Percentiles rank a stretch among this genome's conserved stretches.
phyloP scores from a whole-genome alignment of 2,329 filamentous ascomycete species.

The Amphichorda felina region DNA sequence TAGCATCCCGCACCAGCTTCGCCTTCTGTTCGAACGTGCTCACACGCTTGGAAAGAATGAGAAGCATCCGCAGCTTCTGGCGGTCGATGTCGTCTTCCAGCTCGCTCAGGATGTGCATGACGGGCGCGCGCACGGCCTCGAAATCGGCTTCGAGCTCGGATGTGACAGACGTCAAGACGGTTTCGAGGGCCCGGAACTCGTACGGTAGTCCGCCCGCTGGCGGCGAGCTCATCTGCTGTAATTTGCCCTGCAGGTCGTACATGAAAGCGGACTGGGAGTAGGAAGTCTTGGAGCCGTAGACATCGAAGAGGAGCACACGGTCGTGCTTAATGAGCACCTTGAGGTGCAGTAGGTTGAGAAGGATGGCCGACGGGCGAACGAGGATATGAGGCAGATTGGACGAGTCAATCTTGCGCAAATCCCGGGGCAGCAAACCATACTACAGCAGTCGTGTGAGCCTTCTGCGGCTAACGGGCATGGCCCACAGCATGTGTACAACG shows the following conservation, averaged over 20 bases:
- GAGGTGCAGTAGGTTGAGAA: slow-evolving; percentile 93
- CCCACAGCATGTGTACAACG: not conserved
- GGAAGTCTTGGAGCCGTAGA: slow-evolving; percentile 87
- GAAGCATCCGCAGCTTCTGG: slow-evolving; percentile 79
- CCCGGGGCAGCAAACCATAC: slow-evolving; percentile 87
- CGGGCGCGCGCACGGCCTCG: slow-evolving; percentile 83
- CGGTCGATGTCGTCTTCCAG: slow-evolving; percentile 95
- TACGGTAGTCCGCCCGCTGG: slow-evolving; percentile 65
- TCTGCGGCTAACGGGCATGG: too few species aligned
- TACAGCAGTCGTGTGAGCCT: slow-evolving; percentile 18
- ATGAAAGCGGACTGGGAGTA: slow-evolving; percentile 96
- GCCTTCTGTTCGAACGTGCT: slow-evolving; percentile 98
- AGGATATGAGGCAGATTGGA: slow-evolving; percentile 92
- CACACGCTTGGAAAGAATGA: slow-evolving; percentile 90
- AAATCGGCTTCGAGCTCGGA: slow-evolving; percentile 89
- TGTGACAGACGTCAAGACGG: slow-evolving; percentile 88
- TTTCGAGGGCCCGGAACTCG: slow-evolving; percentile 91
- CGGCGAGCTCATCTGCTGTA: slow-evolving; percentile 61
- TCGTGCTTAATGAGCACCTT: slow-evolving; percentile 93
- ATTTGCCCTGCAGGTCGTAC: slow-evolving; percentile 89
- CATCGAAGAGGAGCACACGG: slow-evolving; percentile 88
- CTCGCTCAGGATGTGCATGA: slow-evolving; percentile 77
- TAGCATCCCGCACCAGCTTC: slow-evolving; percentile 82
- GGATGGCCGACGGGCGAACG: slow-evolving; percentile 81
- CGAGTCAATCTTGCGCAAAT: slow-evolving; percentile 95